A percentile compares a stretch with the other conserved stretches of the same genome.
Conservation (phyloP, 1,284 basidiomycete species). For the Exsudoporus floridanus region DNA sequence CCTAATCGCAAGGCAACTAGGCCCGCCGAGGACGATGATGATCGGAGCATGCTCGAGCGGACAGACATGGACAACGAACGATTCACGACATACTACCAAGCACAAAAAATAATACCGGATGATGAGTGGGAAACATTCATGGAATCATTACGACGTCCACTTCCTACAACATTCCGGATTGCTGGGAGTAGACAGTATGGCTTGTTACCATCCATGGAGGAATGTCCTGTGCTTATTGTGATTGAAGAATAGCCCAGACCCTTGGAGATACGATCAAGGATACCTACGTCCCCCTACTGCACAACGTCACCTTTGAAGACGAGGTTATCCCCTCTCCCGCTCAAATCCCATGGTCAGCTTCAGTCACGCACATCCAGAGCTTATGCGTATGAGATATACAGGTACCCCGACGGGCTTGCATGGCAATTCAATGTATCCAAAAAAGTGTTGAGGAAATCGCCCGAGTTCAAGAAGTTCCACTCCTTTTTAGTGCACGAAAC, state of each 20-base stretch:
- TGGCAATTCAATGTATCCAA: conserved; percentile 97
- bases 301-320: conserved; percentile 77
- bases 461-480: conserved; percentile 97
- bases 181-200: conserved; percentile 82
- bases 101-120: conserved; percentile 66
- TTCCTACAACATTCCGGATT: conserved; percentile 95
- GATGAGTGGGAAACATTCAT: conserved; percentile 84
- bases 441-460: conserved; percentile 83
- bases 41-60: conserved; percentile 50
- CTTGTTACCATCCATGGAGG: neutral
- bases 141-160: conserved; percentile 62
- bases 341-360: conserved; percentile 76
- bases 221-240: conserved; percentile 8
- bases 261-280: conserved; percentile 41
- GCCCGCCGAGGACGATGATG: conserved; percentile 15
- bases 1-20: conserved; percentile 9
- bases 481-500: conserved; percentile 98
- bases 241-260: conserved; percentile 24
- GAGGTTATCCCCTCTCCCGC: conserved; percentile 76
- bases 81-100: conserved; percentile 77
- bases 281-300: conserved; percentile 78
- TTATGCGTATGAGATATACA: conserved; percentile 29
- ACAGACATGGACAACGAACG: conserved; percentile 69
- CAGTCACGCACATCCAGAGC: neutral
- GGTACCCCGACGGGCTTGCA: conserved; percentile 92